phyloP scores from a whole-genome alignment of 164 flowering plant genomes.

The Taxillus chinensis region DNA sequence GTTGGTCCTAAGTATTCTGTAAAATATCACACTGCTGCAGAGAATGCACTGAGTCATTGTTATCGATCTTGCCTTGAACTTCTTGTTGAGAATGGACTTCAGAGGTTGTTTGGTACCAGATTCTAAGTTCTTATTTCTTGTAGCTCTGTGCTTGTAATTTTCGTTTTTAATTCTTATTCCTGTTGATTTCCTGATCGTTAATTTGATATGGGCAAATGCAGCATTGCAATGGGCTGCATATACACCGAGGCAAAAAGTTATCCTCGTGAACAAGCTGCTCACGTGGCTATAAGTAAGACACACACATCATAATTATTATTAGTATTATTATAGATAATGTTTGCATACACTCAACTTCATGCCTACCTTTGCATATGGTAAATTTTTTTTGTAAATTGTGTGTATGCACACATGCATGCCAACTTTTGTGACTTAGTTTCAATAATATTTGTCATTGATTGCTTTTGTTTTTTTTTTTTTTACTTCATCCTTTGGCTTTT shows the following conservation, averaged over 20 bases:
- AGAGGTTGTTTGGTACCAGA: conserved; percentile 33
- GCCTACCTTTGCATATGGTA: not conserved
- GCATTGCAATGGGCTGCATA: conserved; percentile 95
- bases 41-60: conserved; percentile 97
- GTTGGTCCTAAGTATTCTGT: conserved; percentile 99
- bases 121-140: conserved; percentile 11
- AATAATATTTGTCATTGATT: not conserved
- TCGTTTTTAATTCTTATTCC: not conserved
- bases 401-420: not conserved
- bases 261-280: conserved; percentile 99
- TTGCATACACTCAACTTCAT: not conserved
- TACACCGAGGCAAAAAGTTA: conserved; percentile 92
- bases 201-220: conserved; percentile 32
- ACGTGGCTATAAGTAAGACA: conserved; percentile 93
- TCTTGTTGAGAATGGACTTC: conserved; percentile 85
- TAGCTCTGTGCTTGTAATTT: not conserved
- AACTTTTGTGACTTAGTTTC: not conserved
- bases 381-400: not conserved
- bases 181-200: not conserved
- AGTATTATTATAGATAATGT: no score
- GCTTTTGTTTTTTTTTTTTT: conserved; percentile 1
- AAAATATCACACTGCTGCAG: conserved; percentile 98
- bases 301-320: not conserved
- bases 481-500: conserved; percentile 2
- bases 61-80: conserved; percentile 98